Evolutionary conservation across 2,329 filamentous ascomycete species (phyloP), one percentile per base, ranked within the genome.

Genomic region (Colletotrichum higginsianum): DNA sequence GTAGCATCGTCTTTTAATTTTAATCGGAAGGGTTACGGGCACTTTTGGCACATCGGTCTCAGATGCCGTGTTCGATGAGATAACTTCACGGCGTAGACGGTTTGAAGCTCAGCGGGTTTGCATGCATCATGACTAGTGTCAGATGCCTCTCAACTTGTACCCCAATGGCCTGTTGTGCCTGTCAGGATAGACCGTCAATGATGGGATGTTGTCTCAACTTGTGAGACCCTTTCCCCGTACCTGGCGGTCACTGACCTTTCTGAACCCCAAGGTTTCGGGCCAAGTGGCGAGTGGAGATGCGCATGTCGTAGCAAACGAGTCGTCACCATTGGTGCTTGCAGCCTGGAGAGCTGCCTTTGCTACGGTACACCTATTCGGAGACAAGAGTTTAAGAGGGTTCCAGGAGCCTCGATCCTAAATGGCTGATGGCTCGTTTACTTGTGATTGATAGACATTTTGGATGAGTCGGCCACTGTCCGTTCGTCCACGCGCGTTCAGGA

Each of bases 111-210:
- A 26, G 47, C 35, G 21, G 49, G 23, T 35, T 42, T 13, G 40
- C 66, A 55, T 42, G 58, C 62, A 64, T 69, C 65, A 69, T 72
- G 53, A 72, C 69, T 72, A 72, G 69, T 64, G 65, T 61, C 69
- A 61, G 60, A 72, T 69, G 58, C 66, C 47, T 64, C 47, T 56
- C 26, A 46, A 26, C 38, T 30, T 46, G 46, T 70, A 47, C 61
- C 18, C 15, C 21, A 16, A 38, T 64, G 16, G 49, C 23, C 42
- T 62, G 30, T 55, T 40, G 64, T 62, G 26, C 68, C 67, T 67
- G 63, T 38, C 44, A 44, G 53, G 23, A 67, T 35, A 35, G 44
- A 30, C 49, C 44, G 35, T 21, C 46, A 15, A 72, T 72, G 60
- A 72, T 69, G 69, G 66, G 69, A 68, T 72, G n/a, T 35, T 72